Conservation (phyloP, 345 rosid genomes). For the Aquilaria malaccensis region DNA sequence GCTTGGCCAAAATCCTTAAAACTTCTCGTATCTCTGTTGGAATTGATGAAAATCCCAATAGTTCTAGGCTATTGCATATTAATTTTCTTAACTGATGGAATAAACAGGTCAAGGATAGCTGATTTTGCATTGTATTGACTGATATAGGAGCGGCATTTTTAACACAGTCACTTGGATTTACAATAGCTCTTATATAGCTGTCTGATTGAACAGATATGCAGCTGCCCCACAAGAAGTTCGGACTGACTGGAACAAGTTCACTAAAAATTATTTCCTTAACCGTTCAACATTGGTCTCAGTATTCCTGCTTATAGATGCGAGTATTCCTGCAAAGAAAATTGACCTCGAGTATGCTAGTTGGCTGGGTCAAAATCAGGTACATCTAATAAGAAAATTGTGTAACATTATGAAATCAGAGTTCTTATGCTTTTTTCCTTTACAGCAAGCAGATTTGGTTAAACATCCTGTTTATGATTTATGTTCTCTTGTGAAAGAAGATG, state of each 20-base stretch:
- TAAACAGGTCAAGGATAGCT: too few relatives aligned
- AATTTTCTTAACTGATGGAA: too few relatives aligned
- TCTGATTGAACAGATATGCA: constrained; percentile 54
- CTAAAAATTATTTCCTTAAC: constrained; percentile 80
- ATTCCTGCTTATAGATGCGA: constrained; percentile 89
- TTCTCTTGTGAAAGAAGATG: constrained; percentile 6
- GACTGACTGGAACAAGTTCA: constrained; percentile 74
- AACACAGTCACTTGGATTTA: too few relatives aligned
- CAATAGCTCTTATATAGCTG: too few relatives aligned
- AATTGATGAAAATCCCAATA: too few relatives aligned
- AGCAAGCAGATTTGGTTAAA: background rate
- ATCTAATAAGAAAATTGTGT: background rate
- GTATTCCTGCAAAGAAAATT: constrained; percentile 79
- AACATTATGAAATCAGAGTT: background rate
- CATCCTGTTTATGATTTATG: background rate
- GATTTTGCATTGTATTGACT: too few relatives aligned
- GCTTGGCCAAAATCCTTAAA: too few relatives aligned
- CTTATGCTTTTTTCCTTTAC: background rate
- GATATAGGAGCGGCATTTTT: too few relatives aligned
- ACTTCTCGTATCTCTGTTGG: too few relatives aligned
- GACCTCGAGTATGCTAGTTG: constrained; percentile 95
- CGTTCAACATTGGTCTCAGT: constrained; percentile 80
- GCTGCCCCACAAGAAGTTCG: constrained; percentile 83
- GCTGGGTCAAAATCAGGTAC: constrained; percentile 95
- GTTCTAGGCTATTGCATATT: too few relatives aligned